Percentiles rank a stretch among this genome's conserved stretches.
phyloP scores from a whole-genome alignment of 179 eudicot genomes.

The Vitellaria paradoxa region DNA sequence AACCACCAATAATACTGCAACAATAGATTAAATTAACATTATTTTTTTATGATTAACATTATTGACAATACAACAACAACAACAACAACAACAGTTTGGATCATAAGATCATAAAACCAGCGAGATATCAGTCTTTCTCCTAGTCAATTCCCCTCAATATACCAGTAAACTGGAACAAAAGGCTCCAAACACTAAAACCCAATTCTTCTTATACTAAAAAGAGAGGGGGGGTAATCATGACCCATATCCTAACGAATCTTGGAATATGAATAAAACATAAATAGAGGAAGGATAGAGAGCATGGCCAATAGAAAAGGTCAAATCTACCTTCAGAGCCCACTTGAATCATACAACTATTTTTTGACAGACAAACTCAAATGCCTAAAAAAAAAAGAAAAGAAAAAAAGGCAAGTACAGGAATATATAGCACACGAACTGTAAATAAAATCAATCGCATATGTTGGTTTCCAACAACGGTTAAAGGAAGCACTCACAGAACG shows the following conservation, averaged over 20 bases:
- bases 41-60: too few relatives aligned
- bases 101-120: neutral
- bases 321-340: conserved; percentile 5
- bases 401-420: neutral
- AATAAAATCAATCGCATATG: neutral
- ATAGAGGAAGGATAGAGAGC: neutral
- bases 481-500: conserved; percentile 12
- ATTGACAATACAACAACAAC: neutral
- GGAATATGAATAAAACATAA: neutral
- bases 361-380: neutral
- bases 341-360: conserved; percentile 12
- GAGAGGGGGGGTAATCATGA: neutral
- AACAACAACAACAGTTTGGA: neutral
- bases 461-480: neutral
- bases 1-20: neutral
- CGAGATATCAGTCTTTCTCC: neutral
- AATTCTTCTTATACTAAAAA: neutral
- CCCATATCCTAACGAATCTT: neutral
- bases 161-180: neutral
- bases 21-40: neutral
- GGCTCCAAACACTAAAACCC: conserved; percentile 5
- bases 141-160: neutral
- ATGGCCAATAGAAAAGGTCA: conserved; percentile 10
- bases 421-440: neutral
- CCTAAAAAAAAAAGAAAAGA: neutral